phyloP scores from a whole-genome alignment of 441 rosid genomes.

The Erodium chrysanthum region DNA sequence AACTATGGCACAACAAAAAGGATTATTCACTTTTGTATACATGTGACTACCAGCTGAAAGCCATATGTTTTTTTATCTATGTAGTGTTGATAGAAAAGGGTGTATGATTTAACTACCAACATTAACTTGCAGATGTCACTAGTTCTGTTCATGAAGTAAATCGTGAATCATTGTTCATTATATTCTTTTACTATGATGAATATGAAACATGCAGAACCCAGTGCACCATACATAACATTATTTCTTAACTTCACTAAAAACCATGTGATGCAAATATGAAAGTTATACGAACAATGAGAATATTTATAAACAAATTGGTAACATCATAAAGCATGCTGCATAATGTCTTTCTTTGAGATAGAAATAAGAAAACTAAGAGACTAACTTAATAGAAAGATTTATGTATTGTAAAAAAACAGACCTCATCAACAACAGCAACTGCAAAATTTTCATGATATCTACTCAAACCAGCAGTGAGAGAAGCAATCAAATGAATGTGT shows the following conservation, averaged over 20 bases:
- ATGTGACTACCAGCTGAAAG: background rate
- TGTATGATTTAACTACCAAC: background rate
- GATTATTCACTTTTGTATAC: background rate
- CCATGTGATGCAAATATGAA: background rate
- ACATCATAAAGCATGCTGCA: background rate
- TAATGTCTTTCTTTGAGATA: background rate
- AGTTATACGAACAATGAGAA: background rate
- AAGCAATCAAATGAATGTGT: conserved; percentile 94
- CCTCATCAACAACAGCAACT: conserved; percentile 99
- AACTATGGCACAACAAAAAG: background rate
- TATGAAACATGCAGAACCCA: background rate
- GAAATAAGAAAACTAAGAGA: conserved; percentile 1
- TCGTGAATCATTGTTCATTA: background rate
- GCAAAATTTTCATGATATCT: conserved; percentile 97
- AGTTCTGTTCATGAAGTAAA: background rate
- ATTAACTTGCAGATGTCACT: background rate
- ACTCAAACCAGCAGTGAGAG: conserved; percentile 93
- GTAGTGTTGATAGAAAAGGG: background rate
- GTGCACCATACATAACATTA: background rate
- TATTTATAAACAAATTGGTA: background rate
- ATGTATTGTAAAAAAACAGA: conserved; percentile 22
- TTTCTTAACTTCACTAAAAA: background rate
- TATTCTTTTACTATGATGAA: background rate
- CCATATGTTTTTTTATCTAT: background rate
- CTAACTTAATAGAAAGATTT: conserved; percentile 1